phyloP scores from a whole-genome alignment of 2,329 filamentous ascomycete genomes.

The Diaporthe vexans region DNA sequence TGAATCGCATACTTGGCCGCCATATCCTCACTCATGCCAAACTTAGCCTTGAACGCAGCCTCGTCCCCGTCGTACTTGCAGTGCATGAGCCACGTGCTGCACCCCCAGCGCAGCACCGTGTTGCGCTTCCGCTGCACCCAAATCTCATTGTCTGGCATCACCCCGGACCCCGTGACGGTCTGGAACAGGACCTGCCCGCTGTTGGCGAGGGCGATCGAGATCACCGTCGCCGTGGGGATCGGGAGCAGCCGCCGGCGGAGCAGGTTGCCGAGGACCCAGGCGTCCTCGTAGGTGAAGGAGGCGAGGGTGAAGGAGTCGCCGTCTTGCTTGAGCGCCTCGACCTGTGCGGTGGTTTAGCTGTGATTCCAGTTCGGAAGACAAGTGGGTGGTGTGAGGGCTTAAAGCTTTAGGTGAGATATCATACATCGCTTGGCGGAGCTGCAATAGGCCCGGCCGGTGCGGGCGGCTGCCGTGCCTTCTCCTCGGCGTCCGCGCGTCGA shows the following conservation, averaged over 20 bases:
- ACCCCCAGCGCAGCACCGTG: slow-evolving; percentile 79
- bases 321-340: slow-evolving; percentile 50
- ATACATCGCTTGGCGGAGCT: slow-evolving; percentile 43
- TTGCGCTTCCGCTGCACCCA: slow-evolving; percentile 81
- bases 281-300: slow-evolving; percentile 74
- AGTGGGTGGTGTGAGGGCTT: background rate
- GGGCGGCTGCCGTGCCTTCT: slow-evolving; percentile 9
- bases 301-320: slow-evolving; percentile 60
- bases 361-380: no score
- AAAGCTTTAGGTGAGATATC: background rate
- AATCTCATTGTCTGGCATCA: slow-evolving; percentile 77
- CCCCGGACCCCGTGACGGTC: slow-evolving; percentile 74
- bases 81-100: slow-evolving; percentile 78
- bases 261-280: slow-evolving; percentile 75
- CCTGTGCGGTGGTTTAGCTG: slow-evolving; percentile 41
- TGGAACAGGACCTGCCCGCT: slow-evolving; percentile 77
- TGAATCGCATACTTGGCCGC: slow-evolving; percentile 80
- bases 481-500: slow-evolving; percentile 27
- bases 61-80: slow-evolving; percentile 77
- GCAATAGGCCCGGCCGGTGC: slow-evolving; percentile 39
- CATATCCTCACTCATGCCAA: slow-evolving; percentile 68
- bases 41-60: slow-evolving; percentile 74
- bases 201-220: slow-evolving; percentile 75
- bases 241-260: slow-evolving; percentile 74
- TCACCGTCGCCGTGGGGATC: slow-evolving; percentile 67